These are phyloP conservation scores for Udeniomyces megalosporus DNA, from an alignment of 768 basidiomycete species.

Conservation along the genomic window DNA sequence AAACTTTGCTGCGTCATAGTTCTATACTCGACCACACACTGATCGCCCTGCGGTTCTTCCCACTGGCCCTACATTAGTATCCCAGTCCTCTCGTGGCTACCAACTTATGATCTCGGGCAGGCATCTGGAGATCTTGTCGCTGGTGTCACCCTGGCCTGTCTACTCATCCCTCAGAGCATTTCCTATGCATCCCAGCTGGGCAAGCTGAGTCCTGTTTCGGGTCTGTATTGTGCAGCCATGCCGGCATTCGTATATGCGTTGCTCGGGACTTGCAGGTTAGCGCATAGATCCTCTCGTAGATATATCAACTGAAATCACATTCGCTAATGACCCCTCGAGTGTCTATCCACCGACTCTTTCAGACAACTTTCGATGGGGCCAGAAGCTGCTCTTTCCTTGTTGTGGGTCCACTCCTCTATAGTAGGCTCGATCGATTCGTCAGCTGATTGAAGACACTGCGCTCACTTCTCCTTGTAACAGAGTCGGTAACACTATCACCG, in stretches of 20 bases:
- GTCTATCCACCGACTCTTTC: background rate
- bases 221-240: constrained; percentile 71
- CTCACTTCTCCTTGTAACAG: no score
- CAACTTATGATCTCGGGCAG: background rate
- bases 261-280: constrained; percentile 54
- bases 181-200: constrained; percentile 70
- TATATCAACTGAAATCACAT: background rate
- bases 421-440: no score
- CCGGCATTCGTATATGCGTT: constrained; percentile 78
- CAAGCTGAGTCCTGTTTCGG: constrained; percentile 50
- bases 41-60: background rate
- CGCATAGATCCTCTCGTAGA: constrained; percentile 46
- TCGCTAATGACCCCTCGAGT: background rate
- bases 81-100: constrained; percentile 9
- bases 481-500: constrained; percentile 68
- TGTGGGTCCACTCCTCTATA: no score
- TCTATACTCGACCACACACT: background rate
- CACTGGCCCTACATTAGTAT: background rate
- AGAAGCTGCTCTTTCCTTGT: constrained; percentile 70
- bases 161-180: constrained; percentile 40
- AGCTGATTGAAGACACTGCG: no score
- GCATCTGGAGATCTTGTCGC: constrained; percentile 55
- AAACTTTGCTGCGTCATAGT: background rate
- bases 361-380: constrained; percentile 40
- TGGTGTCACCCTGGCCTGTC: constrained; percentile 47